phyloP scores from a whole-genome alignment of 345 rosid genomes.

The Aegle marmelos region DNA sequence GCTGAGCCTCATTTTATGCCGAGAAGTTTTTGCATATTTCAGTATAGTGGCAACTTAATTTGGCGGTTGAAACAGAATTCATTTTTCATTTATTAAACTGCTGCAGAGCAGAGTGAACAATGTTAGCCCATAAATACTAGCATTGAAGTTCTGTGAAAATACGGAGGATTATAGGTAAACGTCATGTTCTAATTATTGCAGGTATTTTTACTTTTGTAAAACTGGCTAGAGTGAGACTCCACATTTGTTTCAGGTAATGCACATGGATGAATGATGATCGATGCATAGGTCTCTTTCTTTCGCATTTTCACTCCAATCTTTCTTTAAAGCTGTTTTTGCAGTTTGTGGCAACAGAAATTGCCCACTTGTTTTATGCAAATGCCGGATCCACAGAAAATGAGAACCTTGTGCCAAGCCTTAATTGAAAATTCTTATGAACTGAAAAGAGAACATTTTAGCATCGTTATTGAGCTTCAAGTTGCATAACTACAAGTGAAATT shows the following conservation, averaged over 20 bases:
- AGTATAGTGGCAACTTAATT: background rate
- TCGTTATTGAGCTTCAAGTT: too few species aligned
- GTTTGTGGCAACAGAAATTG: background rate
- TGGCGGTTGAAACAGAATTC: too few species aligned
- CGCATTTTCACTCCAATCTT: background rate
- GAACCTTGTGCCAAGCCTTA: too few species aligned
- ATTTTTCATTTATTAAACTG: too few species aligned
- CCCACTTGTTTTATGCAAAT: too few species aligned
- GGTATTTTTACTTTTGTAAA: too few species aligned
- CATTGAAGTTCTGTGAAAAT: background rate
- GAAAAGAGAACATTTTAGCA: too few species aligned
- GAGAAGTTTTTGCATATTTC: background rate
- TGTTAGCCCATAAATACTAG: background rate
- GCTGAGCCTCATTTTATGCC: background rate
- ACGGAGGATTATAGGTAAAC: background rate
- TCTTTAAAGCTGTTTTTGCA: background rate
- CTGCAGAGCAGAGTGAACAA: too few species aligned
- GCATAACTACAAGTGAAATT: too few species aligned
- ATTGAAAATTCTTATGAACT: too few species aligned
- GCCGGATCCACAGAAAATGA: too few species aligned
- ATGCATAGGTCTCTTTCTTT: background rate
- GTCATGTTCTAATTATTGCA: background rate
- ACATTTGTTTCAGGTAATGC: background rate
- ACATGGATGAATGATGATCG: background rate
- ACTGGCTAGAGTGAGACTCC: too few species aligned